Evolutionary conservation across 177 flowering plant genomes (phyloP).

Genomic region (Vitis hybrid): DNA sequence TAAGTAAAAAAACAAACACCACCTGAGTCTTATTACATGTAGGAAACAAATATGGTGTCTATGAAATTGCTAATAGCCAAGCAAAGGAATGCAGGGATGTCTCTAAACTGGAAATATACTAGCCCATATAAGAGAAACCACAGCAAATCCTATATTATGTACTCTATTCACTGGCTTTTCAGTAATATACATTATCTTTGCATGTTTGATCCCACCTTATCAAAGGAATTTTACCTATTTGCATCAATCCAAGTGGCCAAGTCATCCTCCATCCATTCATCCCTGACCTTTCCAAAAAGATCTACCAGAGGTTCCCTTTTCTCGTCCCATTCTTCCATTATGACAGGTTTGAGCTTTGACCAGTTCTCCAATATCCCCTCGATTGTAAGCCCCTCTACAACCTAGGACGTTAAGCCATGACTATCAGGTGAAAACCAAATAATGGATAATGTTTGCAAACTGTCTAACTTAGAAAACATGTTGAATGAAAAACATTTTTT

Average conservation of each 20-base stretch:
- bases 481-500: too few species aligned
- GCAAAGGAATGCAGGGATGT: not conserved
- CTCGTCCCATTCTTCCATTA: conserved; percentile 92
- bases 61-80: too few species aligned
- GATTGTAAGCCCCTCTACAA: conserved; percentile 76
- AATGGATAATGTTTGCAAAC: too few species aligned
- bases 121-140: not conserved
- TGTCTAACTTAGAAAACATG: too few species aligned
- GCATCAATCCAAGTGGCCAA: conserved; percentile 88
- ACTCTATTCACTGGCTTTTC: too few species aligned
- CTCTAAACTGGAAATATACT: not conserved
- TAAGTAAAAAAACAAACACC: too few species aligned
- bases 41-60: not conserved
- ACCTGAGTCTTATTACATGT: not conserved
- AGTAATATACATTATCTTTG: not conserved
- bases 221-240: conserved; percentile 53
- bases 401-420: conserved; percentile 47
- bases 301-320: conserved; percentile 59
- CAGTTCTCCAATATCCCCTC: conserved; percentile 82
- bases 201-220: too few species aligned
- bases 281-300: conserved; percentile 91
- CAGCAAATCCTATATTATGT: not conserved
- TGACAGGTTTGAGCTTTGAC: conserved; percentile 72
- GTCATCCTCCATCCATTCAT: conserved; percentile 90
- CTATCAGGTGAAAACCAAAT: conserved; percentile 14